Conservation (phyloP, 352 stramenopile genomes). For the Globisporangium paroecandrum region DNA sequence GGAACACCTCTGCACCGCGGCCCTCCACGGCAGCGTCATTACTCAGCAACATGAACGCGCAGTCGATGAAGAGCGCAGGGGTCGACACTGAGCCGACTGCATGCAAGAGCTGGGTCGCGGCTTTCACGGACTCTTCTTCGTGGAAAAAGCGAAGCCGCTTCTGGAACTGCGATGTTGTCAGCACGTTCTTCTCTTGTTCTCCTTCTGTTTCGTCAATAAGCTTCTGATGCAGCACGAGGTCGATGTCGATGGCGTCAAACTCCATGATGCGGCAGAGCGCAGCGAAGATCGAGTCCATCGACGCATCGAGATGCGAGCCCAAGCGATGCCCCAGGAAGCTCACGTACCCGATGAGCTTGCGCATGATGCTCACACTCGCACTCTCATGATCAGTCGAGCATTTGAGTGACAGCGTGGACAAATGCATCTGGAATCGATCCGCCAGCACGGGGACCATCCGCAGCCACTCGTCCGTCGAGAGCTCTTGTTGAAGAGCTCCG, state of each 20-base stretch:
- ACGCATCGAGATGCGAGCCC: constrained; percentile 44
- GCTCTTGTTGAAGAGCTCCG: constrained; percentile 13
- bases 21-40: neutral
- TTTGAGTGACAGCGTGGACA: constrained; percentile 65
- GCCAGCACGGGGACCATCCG: constrained; percentile 53
- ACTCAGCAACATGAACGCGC: constrained; percentile 43
- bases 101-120: constrained; percentile 43
- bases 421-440: constrained; percentile 65
- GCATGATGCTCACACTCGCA: constrained; percentile 51
- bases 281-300: constrained; percentile 44
- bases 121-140: constrained; percentile 55
- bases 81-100: constrained; percentile 44
- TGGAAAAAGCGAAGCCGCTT: constrained; percentile 75
- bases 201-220: constrained; percentile 14
- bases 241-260: constrained; percentile 69
- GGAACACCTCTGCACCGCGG: constrained; percentile 35
- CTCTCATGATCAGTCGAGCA: constrained; percentile 59
- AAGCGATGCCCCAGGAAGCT: constrained; percentile 41
- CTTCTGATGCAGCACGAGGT: constrained; percentile 63
- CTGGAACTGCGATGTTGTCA: constrained; percentile 72
- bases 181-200: neutral
- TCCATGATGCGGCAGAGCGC: constrained; percentile 45
- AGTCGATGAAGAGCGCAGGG: constrained; percentile 65
- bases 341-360: constrained; percentile 70
- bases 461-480: constrained; percentile 55